Conservation (phyloP, 2,329 filamentous ascomycete species). For the Fusarium sp. region DNA sequence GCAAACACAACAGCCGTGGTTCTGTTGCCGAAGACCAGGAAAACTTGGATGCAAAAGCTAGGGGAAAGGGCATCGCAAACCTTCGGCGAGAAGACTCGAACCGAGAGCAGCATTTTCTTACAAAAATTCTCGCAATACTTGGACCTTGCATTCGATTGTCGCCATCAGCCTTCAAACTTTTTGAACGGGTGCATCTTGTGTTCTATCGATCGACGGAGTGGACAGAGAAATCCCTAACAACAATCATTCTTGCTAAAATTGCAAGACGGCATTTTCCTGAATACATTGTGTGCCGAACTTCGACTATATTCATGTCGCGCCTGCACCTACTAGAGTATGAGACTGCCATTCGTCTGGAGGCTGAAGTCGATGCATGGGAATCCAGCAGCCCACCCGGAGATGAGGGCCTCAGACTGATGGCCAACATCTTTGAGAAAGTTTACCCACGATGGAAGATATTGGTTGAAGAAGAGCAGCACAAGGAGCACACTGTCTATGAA, state of each 20-base stretch:
- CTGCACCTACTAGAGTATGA: slow-evolving; percentile 86
- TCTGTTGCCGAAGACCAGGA: slow-evolving; percentile 58
- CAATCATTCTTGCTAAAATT: slow-evolving; percentile 92
- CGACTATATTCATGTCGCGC: slow-evolving; percentile 86
- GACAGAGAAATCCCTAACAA: slow-evolving; percentile 96
- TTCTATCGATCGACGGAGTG: slow-evolving; percentile 97
- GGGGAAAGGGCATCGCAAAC: background rate
- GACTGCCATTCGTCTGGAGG: slow-evolving; percentile 82
- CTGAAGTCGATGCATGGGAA: slow-evolving; percentile 84
- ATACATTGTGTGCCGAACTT: slow-evolving; percentile 88
- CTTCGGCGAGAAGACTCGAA: slow-evolving; percentile 57
- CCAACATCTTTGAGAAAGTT: slow-evolving; percentile 76
- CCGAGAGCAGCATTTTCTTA: slow-evolving; percentile 76
- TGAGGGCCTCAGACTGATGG: slow-evolving; percentile 70
- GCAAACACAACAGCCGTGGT: slow-evolving; percentile 68
- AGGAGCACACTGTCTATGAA: slow-evolving; percentile 80
- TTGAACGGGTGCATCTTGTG: slow-evolving; percentile 92
- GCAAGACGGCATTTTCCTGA: slow-evolving; percentile 85
- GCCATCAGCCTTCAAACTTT: slow-evolving; percentile 75
- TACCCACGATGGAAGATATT: slow-evolving; percentile 83
- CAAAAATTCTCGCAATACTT: slow-evolving; percentile 78
- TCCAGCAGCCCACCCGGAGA: slow-evolving; percentile 75
- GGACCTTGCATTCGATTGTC: slow-evolving; percentile 88
- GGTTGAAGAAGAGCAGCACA: slow-evolving; percentile 76
- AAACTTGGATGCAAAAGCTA: slow-evolving; percentile 30